A percentile compares a stretch with the other conserved stretches of the same genome.
These are phyloP conservation scores for Colletotrichum chrysophilum DNA, from an alignment of 2,329 filamentous ascomycete species.

Conservation along the genomic window DNA sequence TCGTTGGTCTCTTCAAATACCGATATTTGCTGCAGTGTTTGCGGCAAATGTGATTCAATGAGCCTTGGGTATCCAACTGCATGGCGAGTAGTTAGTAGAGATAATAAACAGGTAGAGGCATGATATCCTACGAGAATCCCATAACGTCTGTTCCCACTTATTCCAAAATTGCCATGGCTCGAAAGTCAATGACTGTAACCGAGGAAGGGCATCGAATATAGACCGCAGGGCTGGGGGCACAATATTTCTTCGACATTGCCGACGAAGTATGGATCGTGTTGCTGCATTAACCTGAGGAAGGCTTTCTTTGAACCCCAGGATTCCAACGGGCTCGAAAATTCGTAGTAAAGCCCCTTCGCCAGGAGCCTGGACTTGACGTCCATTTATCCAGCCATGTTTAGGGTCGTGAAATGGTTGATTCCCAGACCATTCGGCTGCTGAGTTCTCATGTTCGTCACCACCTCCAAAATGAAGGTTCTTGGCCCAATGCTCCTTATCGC, in stretches of 20 bases:
- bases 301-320: neutral
- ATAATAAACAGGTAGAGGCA: neutral
- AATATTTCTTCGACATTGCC: slow-evolving; percentile 35
- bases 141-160: neutral
- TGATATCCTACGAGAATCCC: slow-evolving; percentile 26
- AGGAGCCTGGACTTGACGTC: slow-evolving; percentile 28
- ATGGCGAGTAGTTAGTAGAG: neutral
- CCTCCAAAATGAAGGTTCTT: slow-evolving; percentile 30
- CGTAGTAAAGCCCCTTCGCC: slow-evolving; percentile 23
- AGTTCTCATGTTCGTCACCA: neutral
- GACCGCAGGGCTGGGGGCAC: neutral
- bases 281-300: slow-evolving; percentile 31
- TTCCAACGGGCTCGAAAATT: slow-evolving; percentile 25
- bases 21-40: slow-evolving; percentile 27
- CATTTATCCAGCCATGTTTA: slow-evolving; percentile 34
- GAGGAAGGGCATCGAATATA: slow-evolving; percentile 27
- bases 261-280: slow-evolving; percentile 35
- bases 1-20: slow-evolving; percentile 33
- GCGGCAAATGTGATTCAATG: slow-evolving; percentile 23
- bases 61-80: neutral
- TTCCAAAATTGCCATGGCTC: slow-evolving; percentile 37
- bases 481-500: slow-evolving; percentile 39
- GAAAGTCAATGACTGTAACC: slow-evolving; percentile 33
- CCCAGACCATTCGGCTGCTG: neutral
- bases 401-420: slow-evolving; percentile 27